These are phyloP conservation scores for Mycosarcoma mackinlayi DNA, from an alignment of 1,284 basidiomycete species.

Conservation along the genomic window DNA sequence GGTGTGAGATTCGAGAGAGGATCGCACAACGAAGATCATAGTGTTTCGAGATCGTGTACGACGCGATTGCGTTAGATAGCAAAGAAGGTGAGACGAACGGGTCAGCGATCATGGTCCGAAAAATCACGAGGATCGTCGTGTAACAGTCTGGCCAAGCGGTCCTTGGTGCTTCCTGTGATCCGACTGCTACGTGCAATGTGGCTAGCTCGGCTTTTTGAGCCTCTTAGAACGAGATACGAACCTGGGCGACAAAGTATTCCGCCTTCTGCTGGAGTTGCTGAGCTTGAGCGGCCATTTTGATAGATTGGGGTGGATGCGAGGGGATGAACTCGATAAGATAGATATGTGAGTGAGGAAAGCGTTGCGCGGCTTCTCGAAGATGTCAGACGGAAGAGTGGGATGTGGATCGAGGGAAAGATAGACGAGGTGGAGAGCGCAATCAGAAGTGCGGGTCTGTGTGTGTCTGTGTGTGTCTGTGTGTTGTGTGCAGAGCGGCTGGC, in stretches of 20 bases:
- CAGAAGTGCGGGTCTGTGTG: background rate
- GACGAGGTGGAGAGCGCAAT: conserved; percentile 8
- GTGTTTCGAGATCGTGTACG: background rate
- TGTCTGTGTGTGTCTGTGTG: background rate
- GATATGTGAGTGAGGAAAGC: background rate
- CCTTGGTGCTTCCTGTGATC: too few species aligned
- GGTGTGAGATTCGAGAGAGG: background rate
- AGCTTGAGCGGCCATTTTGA: conserved; percentile 61
- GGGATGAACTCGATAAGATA: conserved; percentile 12
- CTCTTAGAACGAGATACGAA: conserved; percentile 51
- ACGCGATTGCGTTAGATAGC: conserved; percentile 1
- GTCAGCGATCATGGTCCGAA: conserved; percentile 13
- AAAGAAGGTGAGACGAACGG: background rate
- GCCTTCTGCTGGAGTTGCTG: conserved; percentile 65
- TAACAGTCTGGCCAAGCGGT: too few species aligned
- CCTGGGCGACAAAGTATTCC: conserved; percentile 67
- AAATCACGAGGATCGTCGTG: too few species aligned
- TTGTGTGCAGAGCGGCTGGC: background rate
- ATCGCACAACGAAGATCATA: too few species aligned
- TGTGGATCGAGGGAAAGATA: conserved; percentile 5
- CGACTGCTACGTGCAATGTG: background rate
- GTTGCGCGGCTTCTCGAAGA: background rate
- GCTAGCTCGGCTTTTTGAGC: too few species aligned
- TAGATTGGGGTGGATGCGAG: background rate
- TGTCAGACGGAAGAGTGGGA: background rate